A percentile compares a stretch with the other conserved stretches of the same genome.
These are phyloP conservation scores for Fusarium vanettenii DNA, from an alignment of 2,329 filamentous ascomycete species.

Conservation along the genomic window DNA sequence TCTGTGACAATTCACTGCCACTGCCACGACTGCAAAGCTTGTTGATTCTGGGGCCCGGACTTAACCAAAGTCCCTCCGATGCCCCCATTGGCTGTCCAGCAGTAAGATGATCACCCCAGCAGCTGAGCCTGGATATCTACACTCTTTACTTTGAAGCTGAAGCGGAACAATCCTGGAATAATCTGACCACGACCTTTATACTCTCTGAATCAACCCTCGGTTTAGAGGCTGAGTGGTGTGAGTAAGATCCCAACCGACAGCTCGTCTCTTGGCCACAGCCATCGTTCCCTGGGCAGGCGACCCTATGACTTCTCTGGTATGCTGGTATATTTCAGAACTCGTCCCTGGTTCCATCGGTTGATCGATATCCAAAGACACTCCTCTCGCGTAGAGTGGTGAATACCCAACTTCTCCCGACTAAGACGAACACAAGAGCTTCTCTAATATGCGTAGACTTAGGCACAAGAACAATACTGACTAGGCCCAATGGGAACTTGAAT, in stretches of 20 bases:
- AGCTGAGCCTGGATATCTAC: background rate
- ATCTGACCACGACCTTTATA: background rate
- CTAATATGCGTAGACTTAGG: background rate
- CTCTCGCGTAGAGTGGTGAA: slow-evolving; percentile 52
- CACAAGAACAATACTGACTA: background rate
- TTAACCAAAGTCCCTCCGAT: background rate
- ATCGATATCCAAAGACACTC: slow-evolving; percentile 44
- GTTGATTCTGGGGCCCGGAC: background rate
- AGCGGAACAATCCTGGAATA: background rate
- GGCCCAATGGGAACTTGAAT: slow-evolving; percentile 39
- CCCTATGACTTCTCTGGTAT: slow-evolving; percentile 37
- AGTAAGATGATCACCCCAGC: background rate
- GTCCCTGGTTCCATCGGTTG: slow-evolving; percentile 6
- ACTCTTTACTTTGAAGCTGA: background rate
- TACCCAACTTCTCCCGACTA: slow-evolving; percentile 51
- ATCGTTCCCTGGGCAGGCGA: slow-evolving; percentile 47
- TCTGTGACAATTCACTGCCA: background rate
- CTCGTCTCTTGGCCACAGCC: slow-evolving; percentile 35
- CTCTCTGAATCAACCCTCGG: slow-evolving; percentile 29
- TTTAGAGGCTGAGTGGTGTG: slow-evolving; percentile 25
- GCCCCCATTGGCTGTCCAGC: background rate
- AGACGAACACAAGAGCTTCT: slow-evolving; percentile 36
- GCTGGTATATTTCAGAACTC: slow-evolving; percentile 45
- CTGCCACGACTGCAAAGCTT: background rate
- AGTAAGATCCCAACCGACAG: slow-evolving; percentile 42